Evolutionary conservation across 805 yeast species (phyloP).

Genomic region (Alloascoidea hylecoeti): DNA sequence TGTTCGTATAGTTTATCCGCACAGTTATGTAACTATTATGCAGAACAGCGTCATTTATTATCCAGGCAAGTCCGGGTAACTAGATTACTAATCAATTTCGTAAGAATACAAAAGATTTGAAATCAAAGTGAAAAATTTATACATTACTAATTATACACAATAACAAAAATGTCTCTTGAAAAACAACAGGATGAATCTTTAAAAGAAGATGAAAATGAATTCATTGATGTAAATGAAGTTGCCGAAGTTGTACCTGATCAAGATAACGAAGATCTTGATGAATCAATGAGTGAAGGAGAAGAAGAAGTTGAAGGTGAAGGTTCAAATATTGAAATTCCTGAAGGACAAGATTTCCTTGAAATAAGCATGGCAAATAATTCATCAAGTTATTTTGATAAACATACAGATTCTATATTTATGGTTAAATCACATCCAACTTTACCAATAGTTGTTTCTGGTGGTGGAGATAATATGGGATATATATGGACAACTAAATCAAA

Average conservation of each 20-base stretch:
- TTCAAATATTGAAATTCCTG: slow-evolving; percentile 21
- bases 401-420: slow-evolving; percentile 74
- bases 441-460: slow-evolving; percentile 83
- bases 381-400: slow-evolving; percentile 77
- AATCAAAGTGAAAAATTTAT: no score
- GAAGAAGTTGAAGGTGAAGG: slow-evolving; percentile 13
- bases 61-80: no score
- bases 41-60: no score
- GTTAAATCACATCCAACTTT: slow-evolving; percentile 73
- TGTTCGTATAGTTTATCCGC: no score
- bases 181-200: slow-evolving; percentile 13
- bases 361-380: slow-evolving; percentile 87
- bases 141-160: no score
- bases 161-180: no score
- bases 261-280: slow-evolving; percentile 27
- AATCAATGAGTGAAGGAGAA: slow-evolving; percentile 15
- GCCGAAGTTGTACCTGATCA: slow-evolving; percentile 15
- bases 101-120: no score
- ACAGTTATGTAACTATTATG: no score
- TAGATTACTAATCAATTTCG: no score
- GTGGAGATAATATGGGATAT: slow-evolving; percentile 83
- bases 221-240: slow-evolving; percentile 12
- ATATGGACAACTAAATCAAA: slow-evolving; percentile 75
- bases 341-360: slow-evolving; percentile 44
- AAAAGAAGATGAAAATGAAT: slow-evolving; percentile 24